Evolutionary conservation across 495 filamentous ascomycete genomes (phyloP).

Genomic region (Barbatosphaeria neglecta): DNA sequence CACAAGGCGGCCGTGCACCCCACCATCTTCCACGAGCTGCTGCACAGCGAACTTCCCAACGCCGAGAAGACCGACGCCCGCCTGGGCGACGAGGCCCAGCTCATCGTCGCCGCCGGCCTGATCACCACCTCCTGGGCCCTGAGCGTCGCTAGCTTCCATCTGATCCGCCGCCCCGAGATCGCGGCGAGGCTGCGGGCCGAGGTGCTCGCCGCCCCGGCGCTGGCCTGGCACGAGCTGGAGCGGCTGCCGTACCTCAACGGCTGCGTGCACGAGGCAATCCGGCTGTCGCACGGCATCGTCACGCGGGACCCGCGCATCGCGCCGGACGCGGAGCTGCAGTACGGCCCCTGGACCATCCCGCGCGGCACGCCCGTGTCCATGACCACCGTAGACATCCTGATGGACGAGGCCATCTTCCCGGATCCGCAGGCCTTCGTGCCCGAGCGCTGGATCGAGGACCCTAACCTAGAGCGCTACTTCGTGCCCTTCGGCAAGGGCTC

Average conservation of each 20-base stretch:
- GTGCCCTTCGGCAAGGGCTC: slow-evolving; percentile 32
- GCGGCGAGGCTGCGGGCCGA: slow-evolving; percentile 13
- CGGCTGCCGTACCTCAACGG: slow-evolving; percentile 32
- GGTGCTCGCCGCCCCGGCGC: slow-evolving; percentile 8
- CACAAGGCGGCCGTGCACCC: slow-evolving; percentile 3
- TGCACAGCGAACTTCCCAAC: slow-evolving; percentile 13
- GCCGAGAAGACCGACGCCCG: slow-evolving; percentile 12
- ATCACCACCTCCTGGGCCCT: slow-evolving; percentile 16
- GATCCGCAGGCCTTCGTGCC: slow-evolving; percentile 34
- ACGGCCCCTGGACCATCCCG: slow-evolving; percentile 8
- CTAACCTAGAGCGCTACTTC: slow-evolving; percentile 20
- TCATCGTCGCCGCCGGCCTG: slow-evolving; percentile 13
- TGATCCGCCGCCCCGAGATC: slow-evolving; percentile 11
- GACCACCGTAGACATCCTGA: slow-evolving; percentile 16
- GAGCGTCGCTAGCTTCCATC: slow-evolving; percentile 13
- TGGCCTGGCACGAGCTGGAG: slow-evolving; percentile 29
- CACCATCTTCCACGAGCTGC: slow-evolving; percentile 21
- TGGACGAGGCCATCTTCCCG: slow-evolving; percentile 28
- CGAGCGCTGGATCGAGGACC: slow-evolving; percentile 22
- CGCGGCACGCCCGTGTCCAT: slow-evolving; percentile 11
- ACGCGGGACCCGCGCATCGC: slow-evolving; percentile 30
- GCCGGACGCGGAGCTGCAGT: slow-evolving; percentile 28
- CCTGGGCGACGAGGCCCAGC: slow-evolving; percentile 18
- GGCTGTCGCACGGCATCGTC: slow-evolving; percentile 28
- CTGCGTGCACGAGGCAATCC: slow-evolving; percentile 30